A percentile compares a stretch with the other conserved stretches of the same genome.
Evolutionary conservation across 2,329 filamentous ascomycete genomes (phyloP).

Genomic region (Aureobasidium sp.): DNA sequence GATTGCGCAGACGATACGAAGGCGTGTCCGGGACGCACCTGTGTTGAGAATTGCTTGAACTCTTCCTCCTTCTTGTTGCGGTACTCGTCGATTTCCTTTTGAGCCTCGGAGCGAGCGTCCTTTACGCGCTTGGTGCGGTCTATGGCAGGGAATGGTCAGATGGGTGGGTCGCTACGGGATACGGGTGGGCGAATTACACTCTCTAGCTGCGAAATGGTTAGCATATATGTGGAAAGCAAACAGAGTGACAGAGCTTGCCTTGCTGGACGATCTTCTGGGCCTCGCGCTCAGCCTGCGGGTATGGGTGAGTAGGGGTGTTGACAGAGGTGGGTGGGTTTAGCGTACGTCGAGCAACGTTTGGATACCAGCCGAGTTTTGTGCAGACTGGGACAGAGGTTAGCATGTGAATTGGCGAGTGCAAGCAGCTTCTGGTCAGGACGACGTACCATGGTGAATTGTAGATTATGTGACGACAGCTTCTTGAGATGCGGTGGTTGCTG

Average conservation of each 20-base stretch:
- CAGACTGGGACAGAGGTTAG: constrained; percentile 55
- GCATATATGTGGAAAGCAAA: background rate
- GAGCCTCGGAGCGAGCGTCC: constrained; percentile 91
- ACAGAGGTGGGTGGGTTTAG: constrained; percentile 13
- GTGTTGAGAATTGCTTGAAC: constrained; percentile 87
- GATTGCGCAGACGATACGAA: background rate
- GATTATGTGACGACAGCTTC: background rate
- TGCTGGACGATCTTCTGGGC: constrained; percentile 99
- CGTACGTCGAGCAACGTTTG: constrained; percentile 97
- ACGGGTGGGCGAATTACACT: constrained; percentile 53
- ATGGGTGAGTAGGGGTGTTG: constrained; percentile 29
- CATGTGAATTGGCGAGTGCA: background rate
- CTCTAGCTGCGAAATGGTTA: constrained; percentile 54
- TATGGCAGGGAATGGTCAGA: constrained; percentile 27
- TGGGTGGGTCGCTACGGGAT: background rate
- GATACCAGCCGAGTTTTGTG: constrained; percentile 97
- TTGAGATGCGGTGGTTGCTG: background rate
- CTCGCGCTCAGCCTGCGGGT: constrained; percentile 79
- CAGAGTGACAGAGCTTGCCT: constrained; percentile 48
- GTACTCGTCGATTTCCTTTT: constrained; percentile 96
- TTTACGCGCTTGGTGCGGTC: constrained; percentile 95
- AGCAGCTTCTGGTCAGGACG: background rate
- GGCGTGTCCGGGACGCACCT: constrained; percentile 39
- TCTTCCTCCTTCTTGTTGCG: constrained; percentile 82
- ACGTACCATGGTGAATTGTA: constrained; percentile 20